Base-by-base conservation (phyloP, 2,329 filamentous ascomycete genomes). In the Xylaria arbuscula region DNA sequence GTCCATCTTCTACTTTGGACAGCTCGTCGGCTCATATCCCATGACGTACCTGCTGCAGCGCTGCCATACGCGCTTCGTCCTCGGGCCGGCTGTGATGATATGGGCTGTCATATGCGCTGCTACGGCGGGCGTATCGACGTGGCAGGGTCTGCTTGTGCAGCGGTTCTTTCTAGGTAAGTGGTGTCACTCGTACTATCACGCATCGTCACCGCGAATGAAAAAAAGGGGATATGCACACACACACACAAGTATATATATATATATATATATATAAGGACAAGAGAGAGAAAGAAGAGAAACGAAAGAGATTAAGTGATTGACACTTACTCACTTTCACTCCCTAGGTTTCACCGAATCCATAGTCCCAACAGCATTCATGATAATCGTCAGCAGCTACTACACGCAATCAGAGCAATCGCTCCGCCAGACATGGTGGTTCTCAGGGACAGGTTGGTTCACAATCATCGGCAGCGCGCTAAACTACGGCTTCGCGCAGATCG, bases 1-100 rank as follows among this genome's bases (percentile, higher is more conserved):
- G 0, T 93, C 90, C 0, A 83, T 93, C 74, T 93, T 94, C 81
- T 94, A 93, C 81, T 93, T 94, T 72, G 92, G 92, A 45, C 92
- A 92, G 90, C 84, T 94, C 1, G 88, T 87, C 0, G 92, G 92
- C 0, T 81, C 92, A 2, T 93, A 93, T 70, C 92, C 91, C 1
- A 89, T 93, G 86, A 90, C 90, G 0, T 92, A 91, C 68, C 82
- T 87, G 0, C 82, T 93, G 1, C 92, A 94, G 78, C 86, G 87
- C 22, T 92, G 93, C 81, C 83, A 88, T 67, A 83, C 88, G 1
- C 86, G 89, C n/a, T 84, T 85, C 55, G 86, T 91, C 1, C 84
- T 94, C 2, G 90, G 90, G 13, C 82, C 75, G 13, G 81, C 90
- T 1, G 89, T 92, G 1, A 80, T 92, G 58, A 62, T 91, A 7